Evolutionary conservation across 2,329 filamentous ascomycete species (phyloP).

Genomic region (Blumeria hordei): DNA sequence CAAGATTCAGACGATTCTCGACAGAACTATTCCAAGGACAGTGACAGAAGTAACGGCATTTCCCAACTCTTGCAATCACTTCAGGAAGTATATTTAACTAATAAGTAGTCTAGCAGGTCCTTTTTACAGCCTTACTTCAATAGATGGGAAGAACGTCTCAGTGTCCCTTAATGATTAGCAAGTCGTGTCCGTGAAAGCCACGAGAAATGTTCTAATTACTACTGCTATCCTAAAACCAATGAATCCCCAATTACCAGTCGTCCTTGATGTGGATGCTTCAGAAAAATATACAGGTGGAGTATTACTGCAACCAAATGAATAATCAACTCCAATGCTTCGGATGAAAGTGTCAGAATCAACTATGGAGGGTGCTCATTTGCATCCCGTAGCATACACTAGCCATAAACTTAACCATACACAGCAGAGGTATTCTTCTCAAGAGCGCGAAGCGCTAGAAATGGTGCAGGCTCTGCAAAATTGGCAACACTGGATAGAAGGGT

Average conservation of each 20-base stretch:
- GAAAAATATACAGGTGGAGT: neutral
- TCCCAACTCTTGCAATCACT: neutral
- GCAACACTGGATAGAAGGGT: neutral
- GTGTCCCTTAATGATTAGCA: neutral
- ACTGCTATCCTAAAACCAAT: neutral
- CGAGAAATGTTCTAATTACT: neutral
- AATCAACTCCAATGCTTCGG: neutral
- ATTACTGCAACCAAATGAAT: neutral
- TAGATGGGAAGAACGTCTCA: neutral
- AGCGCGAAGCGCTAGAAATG: neutral
- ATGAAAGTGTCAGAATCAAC: neutral
- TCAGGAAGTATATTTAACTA: neutral
- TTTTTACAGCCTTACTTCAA: neutral
- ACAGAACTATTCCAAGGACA: neutral
- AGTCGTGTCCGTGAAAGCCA: neutral
- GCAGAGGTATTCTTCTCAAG: neutral
- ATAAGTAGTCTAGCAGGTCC: neutral
- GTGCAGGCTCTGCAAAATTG: neutral
- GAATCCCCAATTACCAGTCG: neutral
- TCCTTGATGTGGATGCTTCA: neutral
- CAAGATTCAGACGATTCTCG: neutral
- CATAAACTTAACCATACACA: neutral
- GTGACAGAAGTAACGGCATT: neutral
- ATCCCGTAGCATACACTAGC: neutral
- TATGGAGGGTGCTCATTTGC: neutral